Evolutionary conservation across 768 basidiomycete genomes (phyloP).

Genomic region (Boletus vinaceobasis): DNA sequence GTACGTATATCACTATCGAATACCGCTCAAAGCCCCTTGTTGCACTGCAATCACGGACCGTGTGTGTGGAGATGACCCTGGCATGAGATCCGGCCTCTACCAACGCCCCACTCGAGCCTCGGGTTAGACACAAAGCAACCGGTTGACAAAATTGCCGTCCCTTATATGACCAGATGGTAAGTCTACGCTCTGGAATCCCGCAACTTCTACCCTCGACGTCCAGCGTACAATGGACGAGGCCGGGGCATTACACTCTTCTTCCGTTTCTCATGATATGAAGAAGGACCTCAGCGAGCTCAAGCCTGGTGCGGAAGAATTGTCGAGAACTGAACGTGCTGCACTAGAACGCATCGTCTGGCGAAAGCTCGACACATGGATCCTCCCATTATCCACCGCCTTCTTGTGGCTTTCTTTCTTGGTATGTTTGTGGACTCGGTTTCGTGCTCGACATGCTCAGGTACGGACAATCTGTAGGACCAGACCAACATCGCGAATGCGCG

Average conservation of each 20-base stretch:
- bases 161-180: too few species aligned
- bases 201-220: background rate
- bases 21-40: background rate
- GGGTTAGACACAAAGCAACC: too few species aligned
- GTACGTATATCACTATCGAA: background rate
- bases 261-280: background rate
- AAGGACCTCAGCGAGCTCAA: conserved; percentile 1
- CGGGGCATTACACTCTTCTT: background rate
- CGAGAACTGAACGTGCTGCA: conserved; percentile 1
- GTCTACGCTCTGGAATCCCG: too few species aligned
- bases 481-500: conserved; percentile 57
- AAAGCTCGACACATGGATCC: conserved; percentile 46
- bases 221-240: background rate
- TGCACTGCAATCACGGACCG: too few species aligned
- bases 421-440: conserved; percentile 12
- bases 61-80: background rate
- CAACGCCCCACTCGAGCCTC: too few species aligned
- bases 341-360: conserved; percentile 45
- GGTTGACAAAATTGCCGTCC: too few species aligned
- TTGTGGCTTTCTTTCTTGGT: conserved; percentile 51
- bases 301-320: background rate
- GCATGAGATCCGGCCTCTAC: background rate
- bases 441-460: background rate
- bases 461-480: conserved; percentile 26
- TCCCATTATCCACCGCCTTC: conserved; percentile 50